Conservation (phyloP, 345 rosid species). For the Chamaenerion angustifolium region DNA sequence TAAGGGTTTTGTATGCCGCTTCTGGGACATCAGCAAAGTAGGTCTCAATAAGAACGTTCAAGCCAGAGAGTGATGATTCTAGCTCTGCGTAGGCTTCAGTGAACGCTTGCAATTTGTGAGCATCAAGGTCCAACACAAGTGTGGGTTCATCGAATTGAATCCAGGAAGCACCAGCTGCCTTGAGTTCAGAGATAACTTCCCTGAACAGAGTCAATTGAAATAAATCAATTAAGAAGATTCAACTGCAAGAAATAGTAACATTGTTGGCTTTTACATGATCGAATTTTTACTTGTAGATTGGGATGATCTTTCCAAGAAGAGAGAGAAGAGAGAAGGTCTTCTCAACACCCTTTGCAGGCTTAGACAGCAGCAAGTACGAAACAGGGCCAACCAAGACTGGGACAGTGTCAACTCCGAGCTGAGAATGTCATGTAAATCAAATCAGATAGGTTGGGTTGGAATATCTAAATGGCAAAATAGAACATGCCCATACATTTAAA, state of each 20-base stretch:
- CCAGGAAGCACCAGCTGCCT: constrained; percentile 91
- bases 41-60: constrained; percentile 76
- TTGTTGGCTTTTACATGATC: neutral
- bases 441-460: no score
- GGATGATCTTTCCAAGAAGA: constrained; percentile 73
- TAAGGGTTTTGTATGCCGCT: constrained; percentile 64
- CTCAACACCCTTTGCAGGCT: constrained; percentile 91
- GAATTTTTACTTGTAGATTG: constrained; percentile 65
- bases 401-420: constrained; percentile 89
- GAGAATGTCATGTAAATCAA: constrained; percentile 11
- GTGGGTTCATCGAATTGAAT: constrained; percentile 93
- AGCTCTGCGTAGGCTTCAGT: constrained; percentile 64
- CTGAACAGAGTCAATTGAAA: constrained; percentile 20
- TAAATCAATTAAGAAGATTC: constrained; percentile 10
- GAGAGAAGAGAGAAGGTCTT: constrained; percentile 71
- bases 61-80: constrained; percentile 68
- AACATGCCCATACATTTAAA: neutral
- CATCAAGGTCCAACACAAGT: constrained; percentile 80
- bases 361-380: constrained; percentile 81
- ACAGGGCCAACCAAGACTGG: constrained; percentile 92
- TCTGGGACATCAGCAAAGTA: constrained; percentile 94
- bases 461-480: neutral
- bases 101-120: constrained; percentile 67
- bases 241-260: neutral
- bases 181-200: constrained; percentile 82